These are phyloP conservation scores for Cytospora mali DNA, from an alignment of 2,329 filamentous ascomycete species.

Conservation along the genomic window DNA sequence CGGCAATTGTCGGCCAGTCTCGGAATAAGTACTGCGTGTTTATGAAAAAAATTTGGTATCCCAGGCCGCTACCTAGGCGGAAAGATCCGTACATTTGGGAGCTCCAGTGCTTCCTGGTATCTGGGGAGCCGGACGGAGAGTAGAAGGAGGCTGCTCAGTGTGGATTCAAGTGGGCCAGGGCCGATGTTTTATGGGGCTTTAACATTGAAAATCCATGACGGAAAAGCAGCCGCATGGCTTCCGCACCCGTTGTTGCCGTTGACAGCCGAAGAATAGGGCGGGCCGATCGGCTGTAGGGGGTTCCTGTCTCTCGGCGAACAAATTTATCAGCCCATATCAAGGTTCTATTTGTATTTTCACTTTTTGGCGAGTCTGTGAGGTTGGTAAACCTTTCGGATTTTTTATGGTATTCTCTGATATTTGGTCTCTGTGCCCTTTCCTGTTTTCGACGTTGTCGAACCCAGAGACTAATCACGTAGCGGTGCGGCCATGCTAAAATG, in stretches of 20 bases:
- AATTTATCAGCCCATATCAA: neutral
- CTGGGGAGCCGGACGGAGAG: neutral
- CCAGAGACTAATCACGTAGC: neutral
- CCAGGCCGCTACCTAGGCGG: neutral
- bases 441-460: neutral
- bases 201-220: constrained; percentile 2
- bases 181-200: neutral
- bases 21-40: neutral
- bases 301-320: neutral
- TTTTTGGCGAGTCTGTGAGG: neutral
- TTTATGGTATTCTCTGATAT: neutral
- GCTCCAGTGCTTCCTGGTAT: neutral
- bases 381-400: neutral
- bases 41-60: neutral
- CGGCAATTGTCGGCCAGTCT: neutral
- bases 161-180: neutral
- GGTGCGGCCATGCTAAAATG: neutral
- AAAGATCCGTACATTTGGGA: neutral
- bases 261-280: neutral
- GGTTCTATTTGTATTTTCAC: neutral
- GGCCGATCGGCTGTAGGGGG: neutral
- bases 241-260: constrained; percentile 2
- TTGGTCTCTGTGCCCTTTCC: neutral
- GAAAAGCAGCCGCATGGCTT: constrained; percentile 5
- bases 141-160: neutral